Evolutionary conservation across 169 alveolate species (phyloP).

Genomic region (Plasmodium inui): DNA sequence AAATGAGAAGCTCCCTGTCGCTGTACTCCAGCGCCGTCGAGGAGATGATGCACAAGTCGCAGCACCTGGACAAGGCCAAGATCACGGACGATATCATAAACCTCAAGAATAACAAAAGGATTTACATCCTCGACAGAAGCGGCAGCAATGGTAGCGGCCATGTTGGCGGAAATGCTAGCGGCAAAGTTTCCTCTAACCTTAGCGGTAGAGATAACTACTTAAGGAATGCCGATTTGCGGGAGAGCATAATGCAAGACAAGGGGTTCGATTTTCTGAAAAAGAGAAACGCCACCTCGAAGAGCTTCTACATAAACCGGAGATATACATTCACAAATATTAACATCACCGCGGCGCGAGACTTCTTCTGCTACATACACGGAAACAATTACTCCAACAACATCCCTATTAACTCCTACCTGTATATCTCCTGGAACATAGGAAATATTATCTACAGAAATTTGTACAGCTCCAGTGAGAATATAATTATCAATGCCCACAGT

Average conservation of each 20-base stretch:
- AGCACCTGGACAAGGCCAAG: not conserved
- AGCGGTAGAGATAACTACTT: not conserved
- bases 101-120: conserved; percentile 13
- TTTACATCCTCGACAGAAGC: not conserved
- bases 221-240: conserved; percentile 1
- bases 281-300: conserved; percentile 47
- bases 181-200: not conserved
- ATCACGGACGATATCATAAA: conserved; percentile 4
- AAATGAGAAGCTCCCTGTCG: conserved; percentile 4
- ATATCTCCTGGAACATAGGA: conserved; percentile 86
- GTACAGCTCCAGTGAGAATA: conserved; percentile 82
- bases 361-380: conserved; percentile 75
- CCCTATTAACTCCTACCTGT: conserved; percentile 74
- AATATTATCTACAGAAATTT: conserved; percentile 81
- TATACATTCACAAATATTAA: conserved; percentile 66
- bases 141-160: not conserved
- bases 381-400: conserved; percentile 75
- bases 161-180: not conserved
- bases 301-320: conserved; percentile 32
- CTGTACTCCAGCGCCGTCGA: conserved; percentile 33
- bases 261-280: conserved; percentile 55
- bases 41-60: conserved; percentile 2
- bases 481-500: conserved; percentile 74
- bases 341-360: conserved; percentile 59
- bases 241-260: conserved; percentile 17